phyloP scores from a whole-genome alignment of 2,329 filamentous ascomycete species.

The Sclerotinia subarctica region DNA sequence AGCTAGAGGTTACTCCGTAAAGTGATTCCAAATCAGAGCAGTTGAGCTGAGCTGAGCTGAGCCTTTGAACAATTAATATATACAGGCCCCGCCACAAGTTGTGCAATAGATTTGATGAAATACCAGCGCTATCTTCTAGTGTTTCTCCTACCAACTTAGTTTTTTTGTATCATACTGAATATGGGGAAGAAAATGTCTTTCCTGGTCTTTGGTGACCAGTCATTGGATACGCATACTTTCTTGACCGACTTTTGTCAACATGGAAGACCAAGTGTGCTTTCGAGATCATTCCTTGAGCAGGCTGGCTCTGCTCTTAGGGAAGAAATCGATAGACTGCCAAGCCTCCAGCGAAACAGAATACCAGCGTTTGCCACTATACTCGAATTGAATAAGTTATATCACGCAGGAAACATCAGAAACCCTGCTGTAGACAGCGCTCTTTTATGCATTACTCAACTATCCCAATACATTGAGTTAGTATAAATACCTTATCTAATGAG shows the following conservation, averaged over 20 bases:
- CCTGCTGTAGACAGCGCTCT: constrained; percentile 63
- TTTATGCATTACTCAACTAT: constrained; percentile 62
- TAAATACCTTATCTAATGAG: too few species aligned
- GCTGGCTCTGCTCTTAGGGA: constrained; percentile 55
- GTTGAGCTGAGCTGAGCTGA: constrained; percentile 17
- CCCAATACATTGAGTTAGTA: constrained; percentile 66
- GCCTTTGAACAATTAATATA: constrained; percentile 8
- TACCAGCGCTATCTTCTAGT: constrained; percentile 4
- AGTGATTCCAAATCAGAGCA: constrained; percentile 19
- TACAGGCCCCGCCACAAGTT: neutral
- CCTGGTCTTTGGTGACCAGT: constrained; percentile 70
- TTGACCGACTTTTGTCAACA: constrained; percentile 53
- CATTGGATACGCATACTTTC: constrained; percentile 62
- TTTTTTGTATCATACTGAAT: constrained; percentile 19
- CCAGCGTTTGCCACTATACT: constrained; percentile 61
- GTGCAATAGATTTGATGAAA: constrained; percentile 19
- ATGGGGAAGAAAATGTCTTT: constrained; percentile 45
- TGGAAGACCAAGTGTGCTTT: constrained; percentile 48
- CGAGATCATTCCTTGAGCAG: constrained; percentile 60
- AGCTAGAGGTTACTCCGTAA: constrained; percentile 20
- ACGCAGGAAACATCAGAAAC: constrained; percentile 54
- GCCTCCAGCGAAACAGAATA: constrained; percentile 54
- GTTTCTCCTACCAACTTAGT: constrained; percentile 9
- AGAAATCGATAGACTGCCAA: constrained; percentile 57
- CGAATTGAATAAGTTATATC: constrained; percentile 64